These are phyloP conservation scores for Zygosaccharomyces siamensis DNA, from an alignment of 805 yeast genomes.

Conservation along the genomic window DNA sequence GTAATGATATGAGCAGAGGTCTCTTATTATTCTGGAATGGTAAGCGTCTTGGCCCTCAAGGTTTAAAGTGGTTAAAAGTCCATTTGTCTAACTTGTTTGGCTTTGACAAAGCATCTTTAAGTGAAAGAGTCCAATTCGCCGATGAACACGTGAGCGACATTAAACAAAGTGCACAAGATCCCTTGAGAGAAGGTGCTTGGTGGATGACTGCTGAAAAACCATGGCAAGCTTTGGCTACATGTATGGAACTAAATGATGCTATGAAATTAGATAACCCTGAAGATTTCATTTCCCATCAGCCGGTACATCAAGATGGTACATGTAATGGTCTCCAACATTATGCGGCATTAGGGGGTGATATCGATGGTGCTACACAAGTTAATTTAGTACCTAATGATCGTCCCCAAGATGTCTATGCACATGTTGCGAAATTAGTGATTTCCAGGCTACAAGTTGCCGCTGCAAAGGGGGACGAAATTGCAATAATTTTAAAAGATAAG, in stretches of 20 bases:
- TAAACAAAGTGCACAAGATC: slow-evolving; percentile 55
- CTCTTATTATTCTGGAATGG: slow-evolving; percentile 75
- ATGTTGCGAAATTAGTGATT: slow-evolving; percentile 62
- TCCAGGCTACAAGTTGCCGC: slow-evolving; percentile 51
- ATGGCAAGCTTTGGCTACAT: slow-evolving; percentile 73
- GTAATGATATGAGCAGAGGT: slow-evolving; percentile 73
- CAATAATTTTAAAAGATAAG: slow-evolving; percentile 48
- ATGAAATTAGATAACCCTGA: slow-evolving; percentile 58
- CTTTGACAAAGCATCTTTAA: slow-evolving; percentile 64
- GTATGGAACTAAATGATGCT: slow-evolving; percentile 63
- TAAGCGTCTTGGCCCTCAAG: slow-evolving; percentile 56
- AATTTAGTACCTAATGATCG: slow-evolving; percentile 63
- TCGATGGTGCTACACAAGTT: slow-evolving; percentile 78
- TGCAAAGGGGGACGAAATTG: slow-evolving; percentile 49
- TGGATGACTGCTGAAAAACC: slow-evolving; percentile 77
- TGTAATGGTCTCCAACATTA: slow-evolving; percentile 84
- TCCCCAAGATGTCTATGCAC: slow-evolving; percentile 74
- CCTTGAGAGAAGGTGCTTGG: slow-evolving; percentile 53
- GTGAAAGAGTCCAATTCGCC: slow-evolving; percentile 55
- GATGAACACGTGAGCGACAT: slow-evolving; percentile 54
- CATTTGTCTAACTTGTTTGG: slow-evolving; percentile 74
- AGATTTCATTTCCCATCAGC: slow-evolving; percentile 61
- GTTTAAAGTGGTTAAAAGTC: slow-evolving; percentile 69
- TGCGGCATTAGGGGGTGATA: slow-evolving; percentile 83
- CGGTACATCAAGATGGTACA: slow-evolving; percentile 84